Evolutionary conservation across 768 basidiomycete genomes (phyloP), one percentile per base, ranked within the genome.

Genomic region (Hygrocybe punicea): DNA sequence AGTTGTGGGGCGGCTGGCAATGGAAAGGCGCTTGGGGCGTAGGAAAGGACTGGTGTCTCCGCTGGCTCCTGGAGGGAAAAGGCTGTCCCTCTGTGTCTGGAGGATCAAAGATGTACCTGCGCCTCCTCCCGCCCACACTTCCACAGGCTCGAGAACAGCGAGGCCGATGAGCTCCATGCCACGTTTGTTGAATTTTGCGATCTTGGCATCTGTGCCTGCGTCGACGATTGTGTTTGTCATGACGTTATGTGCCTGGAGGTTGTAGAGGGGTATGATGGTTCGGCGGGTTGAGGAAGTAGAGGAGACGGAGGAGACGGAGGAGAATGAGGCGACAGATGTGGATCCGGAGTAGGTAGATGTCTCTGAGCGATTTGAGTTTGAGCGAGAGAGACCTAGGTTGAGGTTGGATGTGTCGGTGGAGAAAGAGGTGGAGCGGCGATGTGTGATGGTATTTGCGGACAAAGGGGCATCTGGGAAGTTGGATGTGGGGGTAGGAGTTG

Each of bases 161-260:
- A 95, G 77, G 35, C 85, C 87, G 14, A 92, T 81, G 24, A 95
- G 72, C 66, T 94, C 92, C 33, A 92, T 72, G 2, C 89, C 87
- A 4, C 86, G 80, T 61, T 80, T 84, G 54, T 78, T 75, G 65
- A 91, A 93, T 60, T 82, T 86, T 3, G 91, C 89, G 36, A 93
- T 84, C 71, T 89, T 89, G 19, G 88, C 87, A 57, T 93, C 91
- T 0, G 91, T 93, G 39, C 92, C 92, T 0, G 92, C 92, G 65
- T 94, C 92, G 25, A 91, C 81, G 55, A 94, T 86, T 35, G 84
- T 83, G 63, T 93, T 94, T 11, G 90, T 85, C 79, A 93, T 79
- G 50, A 94, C 88, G 60, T 91, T 88, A 69, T 95, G 92, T 1
- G 91, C 91, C 58, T 89, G 86, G 19, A 95, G 80, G 65, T 93